These are phyloP conservation scores for Paspalum vaginatum DNA, from an alignment of 176 grass and related monocot species.

Conservation along the genomic window DNA sequence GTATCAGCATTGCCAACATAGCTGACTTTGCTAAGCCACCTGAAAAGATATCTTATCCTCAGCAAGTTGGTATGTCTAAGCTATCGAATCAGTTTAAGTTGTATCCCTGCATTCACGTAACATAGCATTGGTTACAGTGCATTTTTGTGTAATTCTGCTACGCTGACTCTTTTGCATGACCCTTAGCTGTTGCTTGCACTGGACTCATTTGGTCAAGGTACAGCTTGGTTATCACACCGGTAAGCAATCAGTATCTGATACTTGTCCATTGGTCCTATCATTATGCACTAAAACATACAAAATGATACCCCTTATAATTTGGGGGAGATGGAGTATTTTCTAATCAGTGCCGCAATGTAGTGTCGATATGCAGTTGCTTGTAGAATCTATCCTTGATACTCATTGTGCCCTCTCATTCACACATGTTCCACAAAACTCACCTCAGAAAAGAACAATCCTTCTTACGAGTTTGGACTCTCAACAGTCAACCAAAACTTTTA, in stretches of 20 bases:
- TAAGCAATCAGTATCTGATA: constrained; percentile 30
- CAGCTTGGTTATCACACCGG: constrained; percentile 73
- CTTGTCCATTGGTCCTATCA: background rate
- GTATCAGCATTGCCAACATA: constrained; percentile 93
- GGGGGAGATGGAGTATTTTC: background rate
- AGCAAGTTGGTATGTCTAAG: constrained; percentile 82
- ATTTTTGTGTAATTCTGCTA: constrained; percentile 30
- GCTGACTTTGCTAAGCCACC: constrained; percentile 94
- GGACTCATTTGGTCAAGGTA: constrained; percentile 76
- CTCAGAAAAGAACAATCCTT: background rate
- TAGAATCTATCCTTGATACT: background rate
- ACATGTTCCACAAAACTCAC: background rate
- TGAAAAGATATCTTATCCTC: constrained; percentile 92
- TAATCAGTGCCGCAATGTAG: background rate
- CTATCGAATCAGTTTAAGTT: constrained; percentile 15
- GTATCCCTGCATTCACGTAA: background rate
- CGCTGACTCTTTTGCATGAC: constrained; percentile 32
- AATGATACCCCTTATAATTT: background rate
- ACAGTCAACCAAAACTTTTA: background rate
- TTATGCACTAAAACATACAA: background rate
- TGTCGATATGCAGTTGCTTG: background rate
- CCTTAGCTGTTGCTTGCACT: constrained; percentile 71
- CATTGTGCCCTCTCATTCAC: background rate
- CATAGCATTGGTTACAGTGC: background rate
- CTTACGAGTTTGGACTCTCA: background rate